phyloP scores from a whole-genome alignment of 257 asterid species.

The Capsicum chinense region DNA sequence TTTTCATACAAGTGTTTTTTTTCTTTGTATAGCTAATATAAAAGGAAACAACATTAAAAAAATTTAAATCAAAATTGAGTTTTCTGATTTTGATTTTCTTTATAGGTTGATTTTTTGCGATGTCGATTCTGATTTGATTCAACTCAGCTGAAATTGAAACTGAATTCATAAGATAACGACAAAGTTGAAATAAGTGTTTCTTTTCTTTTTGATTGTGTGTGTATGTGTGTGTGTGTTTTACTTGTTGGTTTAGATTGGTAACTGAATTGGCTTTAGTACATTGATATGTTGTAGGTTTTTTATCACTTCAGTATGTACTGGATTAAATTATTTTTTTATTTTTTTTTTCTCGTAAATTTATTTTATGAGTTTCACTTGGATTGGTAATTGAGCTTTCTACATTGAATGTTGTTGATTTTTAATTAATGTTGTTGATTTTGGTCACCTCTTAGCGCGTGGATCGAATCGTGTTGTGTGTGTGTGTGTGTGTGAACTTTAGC shows the following conservation, averaged over 20 bases:
- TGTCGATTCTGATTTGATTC: conserved; percentile 25
- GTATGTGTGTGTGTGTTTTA: background rate
- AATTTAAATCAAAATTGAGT: background rate
- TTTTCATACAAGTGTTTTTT: conserved; percentile 16
- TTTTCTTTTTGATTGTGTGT: background rate
- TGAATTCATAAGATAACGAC: conserved; percentile 18
- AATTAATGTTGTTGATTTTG: background rate
- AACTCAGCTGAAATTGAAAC: conserved; percentile 30
- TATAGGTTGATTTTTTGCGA: conserved; percentile 2
- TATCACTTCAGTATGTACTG: background rate
- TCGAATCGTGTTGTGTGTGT: background rate
- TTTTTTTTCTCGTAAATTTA: background rate
- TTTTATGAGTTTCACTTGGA: conserved; percentile 12
- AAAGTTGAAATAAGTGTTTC: background rate
- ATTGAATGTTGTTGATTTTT: conserved; percentile 17
- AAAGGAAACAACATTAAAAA: background rate
- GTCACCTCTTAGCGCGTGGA: background rate
- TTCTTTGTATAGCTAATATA: conserved; percentile 5
- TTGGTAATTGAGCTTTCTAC: conserved; percentile 13
- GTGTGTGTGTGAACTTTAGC: conserved; percentile 3
- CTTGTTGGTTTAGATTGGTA: conserved; percentile 21
- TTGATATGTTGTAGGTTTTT: conserved; percentile 12
- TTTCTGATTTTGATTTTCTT: background rate
- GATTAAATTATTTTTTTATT: background rate
- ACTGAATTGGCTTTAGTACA: background rate